These are phyloP conservation scores for Calamus simplicifolius DNA, from an alignment of 176 grass and related monocot genomes.

Conservation along the genomic window DNA sequence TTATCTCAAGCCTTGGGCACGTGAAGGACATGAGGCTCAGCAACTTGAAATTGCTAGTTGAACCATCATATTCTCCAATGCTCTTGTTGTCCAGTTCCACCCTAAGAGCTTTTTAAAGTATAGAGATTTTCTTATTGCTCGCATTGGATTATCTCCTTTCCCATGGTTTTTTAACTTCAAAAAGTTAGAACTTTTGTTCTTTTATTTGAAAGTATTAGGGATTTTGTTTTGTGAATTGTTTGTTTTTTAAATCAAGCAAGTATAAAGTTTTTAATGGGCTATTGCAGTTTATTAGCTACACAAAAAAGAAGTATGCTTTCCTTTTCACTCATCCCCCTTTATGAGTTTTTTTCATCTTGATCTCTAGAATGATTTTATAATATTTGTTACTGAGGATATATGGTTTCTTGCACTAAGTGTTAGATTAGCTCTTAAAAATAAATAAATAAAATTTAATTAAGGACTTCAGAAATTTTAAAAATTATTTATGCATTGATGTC, in stretches of 20 bases:
- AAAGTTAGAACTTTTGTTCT: background rate
- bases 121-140: slow-evolving; percentile 68
- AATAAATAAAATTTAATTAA: too few species aligned
- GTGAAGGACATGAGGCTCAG: slow-evolving; percentile 69
- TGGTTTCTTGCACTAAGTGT: too few species aligned
- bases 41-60: slow-evolving; percentile 72
- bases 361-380: too few species aligned
- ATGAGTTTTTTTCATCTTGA: slow-evolving; percentile 27
- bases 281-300: slow-evolving; percentile 79
- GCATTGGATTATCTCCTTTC: slow-evolving; percentile 96
- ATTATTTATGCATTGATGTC: too few species aligned
- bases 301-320: slow-evolving; percentile 94
- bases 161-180: too few species aligned
- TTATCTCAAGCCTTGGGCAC: slow-evolving; percentile 78
- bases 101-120: slow-evolving; percentile 96
- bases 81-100: slow-evolving; percentile 88
- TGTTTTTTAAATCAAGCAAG: slow-evolving; percentile 25
- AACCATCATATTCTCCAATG: slow-evolving; percentile 68
- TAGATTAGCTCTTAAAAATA: too few species aligned
- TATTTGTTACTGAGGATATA: too few species aligned
- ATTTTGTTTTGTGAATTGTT: slow-evolving; percentile 3
- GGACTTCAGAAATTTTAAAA: too few species aligned
- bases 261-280: slow-evolving; percentile 77
- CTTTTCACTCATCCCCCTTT: slow-evolving; percentile 81
- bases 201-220: too few species aligned